Conservation (phyloP, 2,329 filamentous ascomycete species). For the Fusarium verticillioides region DNA sequence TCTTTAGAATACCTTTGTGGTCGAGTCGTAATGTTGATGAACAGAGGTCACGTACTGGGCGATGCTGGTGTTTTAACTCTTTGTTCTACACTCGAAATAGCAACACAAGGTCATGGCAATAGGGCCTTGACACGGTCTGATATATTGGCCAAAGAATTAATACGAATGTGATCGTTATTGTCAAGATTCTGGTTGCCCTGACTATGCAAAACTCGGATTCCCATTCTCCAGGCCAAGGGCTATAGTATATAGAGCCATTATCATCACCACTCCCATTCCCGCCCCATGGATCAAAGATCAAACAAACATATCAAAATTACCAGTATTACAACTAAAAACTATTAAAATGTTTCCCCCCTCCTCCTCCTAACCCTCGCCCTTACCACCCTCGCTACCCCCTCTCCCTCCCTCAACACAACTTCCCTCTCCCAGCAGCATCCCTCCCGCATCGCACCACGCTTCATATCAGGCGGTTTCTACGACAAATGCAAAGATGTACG, state of each 20-base stretch:
- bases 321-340: too few species aligned
- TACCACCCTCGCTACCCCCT: not conserved
- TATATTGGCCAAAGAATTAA: not conserved
- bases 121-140: not conserved
- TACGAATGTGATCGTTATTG: not conserved
- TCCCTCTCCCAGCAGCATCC: not conserved
- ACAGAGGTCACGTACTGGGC: not conserved
- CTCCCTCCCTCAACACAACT: not conserved
- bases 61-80: not conserved
- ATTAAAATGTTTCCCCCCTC: not conserved
- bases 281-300: not conserved
- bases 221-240: not conserved
- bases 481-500: conserved; percentile 26
- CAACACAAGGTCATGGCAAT: not conserved
- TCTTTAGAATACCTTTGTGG: not conserved
- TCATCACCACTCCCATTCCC: not conserved
- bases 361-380: conserved; percentile 6
- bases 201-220: not conserved
- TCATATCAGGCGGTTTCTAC: conserved; percentile 17
- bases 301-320: not conserved
- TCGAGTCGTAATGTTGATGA: not conserved
- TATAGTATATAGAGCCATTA: not conserved
- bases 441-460: not conserved
- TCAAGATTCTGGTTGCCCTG: too few species aligned
- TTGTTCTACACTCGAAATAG: conserved; percentile 20